A percentile compares a stretch with the other conserved stretches of the same genome.
These are phyloP conservation scores for Ustilago hordei DNA, from an alignment of 1,284 basidiomycete species.

Conservation along the genomic window DNA sequence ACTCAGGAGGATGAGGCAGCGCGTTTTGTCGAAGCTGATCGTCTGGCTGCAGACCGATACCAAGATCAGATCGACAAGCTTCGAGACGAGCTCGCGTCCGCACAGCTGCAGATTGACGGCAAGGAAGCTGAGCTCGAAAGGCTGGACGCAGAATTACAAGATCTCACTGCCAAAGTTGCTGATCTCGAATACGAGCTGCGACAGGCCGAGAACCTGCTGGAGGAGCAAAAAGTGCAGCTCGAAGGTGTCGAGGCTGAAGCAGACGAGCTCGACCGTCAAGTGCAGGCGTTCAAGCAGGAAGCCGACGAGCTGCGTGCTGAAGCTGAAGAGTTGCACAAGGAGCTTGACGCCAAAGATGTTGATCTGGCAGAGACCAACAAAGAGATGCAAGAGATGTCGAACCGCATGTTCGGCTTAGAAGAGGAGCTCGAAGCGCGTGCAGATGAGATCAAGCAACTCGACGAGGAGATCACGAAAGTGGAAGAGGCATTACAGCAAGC, in stretches of 20 bases:
- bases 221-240: slow-evolving; percentile 72
- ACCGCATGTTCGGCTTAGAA: slow-evolving; percentile 52
- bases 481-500: slow-evolving; percentile 76
- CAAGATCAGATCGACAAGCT: slow-evolving; percentile 55
- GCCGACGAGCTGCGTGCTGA: slow-evolving; percentile 62
- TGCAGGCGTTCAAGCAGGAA: slow-evolving; percentile 56
- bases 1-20: slow-evolving; percentile 52
- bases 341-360: slow-evolving; percentile 57
- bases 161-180: slow-evolving; percentile 46
- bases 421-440: slow-evolving; percentile 51
- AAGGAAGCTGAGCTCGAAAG: slow-evolving; percentile 63
- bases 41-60: slow-evolving; percentile 45
- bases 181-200: slow-evolving; percentile 62
- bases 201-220: slow-evolving; percentile 42
- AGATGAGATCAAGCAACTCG: slow-evolving; percentile 72
- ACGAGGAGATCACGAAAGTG: slow-evolving; percentile 76
- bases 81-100: slow-evolving; percentile 62
- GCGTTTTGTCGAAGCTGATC: slow-evolving; percentile 41
- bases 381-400: slow-evolving; percentile 74
- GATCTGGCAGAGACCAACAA: slow-evolving; percentile 72
- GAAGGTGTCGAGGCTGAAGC: slow-evolving; percentile 54
- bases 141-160: slow-evolving; percentile 53
- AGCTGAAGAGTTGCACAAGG: slow-evolving; percentile 47
- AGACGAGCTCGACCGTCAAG: slow-evolving; percentile 50
- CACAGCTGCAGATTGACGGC: slow-evolving; percentile 60